phyloP scores from a whole-genome alignment of 176 grass and related monocot species.

The Coix lacrymajobi region DNA sequence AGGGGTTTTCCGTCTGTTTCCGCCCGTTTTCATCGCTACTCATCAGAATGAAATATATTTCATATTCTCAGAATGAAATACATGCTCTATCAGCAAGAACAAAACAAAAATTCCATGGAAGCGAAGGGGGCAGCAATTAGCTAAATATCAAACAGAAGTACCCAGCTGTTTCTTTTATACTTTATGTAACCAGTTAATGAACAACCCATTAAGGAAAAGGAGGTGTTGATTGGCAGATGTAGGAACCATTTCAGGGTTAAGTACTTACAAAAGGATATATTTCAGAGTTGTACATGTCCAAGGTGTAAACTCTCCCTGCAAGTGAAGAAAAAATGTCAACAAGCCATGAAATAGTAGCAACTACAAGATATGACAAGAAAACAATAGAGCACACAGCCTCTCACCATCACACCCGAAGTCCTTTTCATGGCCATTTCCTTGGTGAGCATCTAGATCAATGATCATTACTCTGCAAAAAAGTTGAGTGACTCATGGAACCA shows the following conservation, averaged over 20 bases:
- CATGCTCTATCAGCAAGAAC: background rate
- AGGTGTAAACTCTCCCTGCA: slow-evolving; percentile 53
- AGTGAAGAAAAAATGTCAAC: background rate
- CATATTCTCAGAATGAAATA: background rate
- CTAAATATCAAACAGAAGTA: background rate
- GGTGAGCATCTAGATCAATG: slow-evolving; percentile 68
- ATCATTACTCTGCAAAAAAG: slow-evolving; percentile 52
- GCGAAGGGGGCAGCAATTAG: background rate
- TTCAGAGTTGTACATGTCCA: slow-evolving; percentile 76
- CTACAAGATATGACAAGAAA: background rate
- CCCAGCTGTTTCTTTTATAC: background rate
- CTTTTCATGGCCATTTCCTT: slow-evolving; percentile 72
- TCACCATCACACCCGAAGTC: slow-evolving; percentile 54
- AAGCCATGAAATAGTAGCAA: background rate
- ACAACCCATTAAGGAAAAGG: background rate
- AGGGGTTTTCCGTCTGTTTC: too few relatives aligned
- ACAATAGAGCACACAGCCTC: background rate
- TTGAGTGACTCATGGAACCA: background rate
- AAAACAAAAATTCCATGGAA: background rate
- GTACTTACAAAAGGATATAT: slow-evolving; percentile 71
- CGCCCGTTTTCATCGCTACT: background rate
- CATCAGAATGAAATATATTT: too few relatives aligned
- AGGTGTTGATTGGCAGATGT: background rate
- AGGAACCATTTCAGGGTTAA: background rate
- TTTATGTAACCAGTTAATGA: background rate